phyloP scores from a whole-genome alignment of 1,284 basidiomycete species.

The Puccinia horiana region DNA sequence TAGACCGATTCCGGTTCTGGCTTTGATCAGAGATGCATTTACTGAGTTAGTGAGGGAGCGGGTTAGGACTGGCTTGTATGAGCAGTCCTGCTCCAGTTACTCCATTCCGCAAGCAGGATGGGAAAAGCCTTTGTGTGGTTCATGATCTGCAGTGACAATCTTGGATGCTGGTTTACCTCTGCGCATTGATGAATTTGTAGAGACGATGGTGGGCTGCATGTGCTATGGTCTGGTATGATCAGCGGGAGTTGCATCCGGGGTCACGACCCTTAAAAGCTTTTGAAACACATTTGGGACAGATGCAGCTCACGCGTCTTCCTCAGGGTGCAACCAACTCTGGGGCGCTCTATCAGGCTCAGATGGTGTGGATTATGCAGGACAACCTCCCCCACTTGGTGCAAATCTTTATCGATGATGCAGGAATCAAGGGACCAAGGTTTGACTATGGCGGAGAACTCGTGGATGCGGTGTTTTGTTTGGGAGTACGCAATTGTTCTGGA shows the following conservation, averaged over 20 bases:
- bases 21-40: background rate
- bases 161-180: no score
- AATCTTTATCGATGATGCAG: slow-evolving; percentile 19
- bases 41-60: background rate
- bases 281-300: background rate
- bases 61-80: slow-evolving; percentile 1
- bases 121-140: background rate
- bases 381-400: background rate
- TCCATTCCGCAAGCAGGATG: background rate
- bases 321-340: no score
- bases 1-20: no score
- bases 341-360: no score
- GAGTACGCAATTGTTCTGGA: slow-evolving; percentile 20
- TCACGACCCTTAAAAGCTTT: background rate
- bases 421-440: slow-evolving; percentile 3
- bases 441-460: background rate
- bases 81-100: no score
- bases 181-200: no score
- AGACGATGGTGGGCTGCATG: slow-evolving; percentile 9
- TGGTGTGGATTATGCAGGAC: no score
- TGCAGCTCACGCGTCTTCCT: no score
- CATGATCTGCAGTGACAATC: slow-evolving; percentile 28
- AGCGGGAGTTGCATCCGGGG: slow-evolving; percentile 15
- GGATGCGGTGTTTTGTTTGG: slow-evolving; percentile 7
- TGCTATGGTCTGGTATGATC: slow-evolving; percentile 24